Base-by-base conservation (phyloP, 306 rosid genomes). In the Rosa multiflora region DNA sequence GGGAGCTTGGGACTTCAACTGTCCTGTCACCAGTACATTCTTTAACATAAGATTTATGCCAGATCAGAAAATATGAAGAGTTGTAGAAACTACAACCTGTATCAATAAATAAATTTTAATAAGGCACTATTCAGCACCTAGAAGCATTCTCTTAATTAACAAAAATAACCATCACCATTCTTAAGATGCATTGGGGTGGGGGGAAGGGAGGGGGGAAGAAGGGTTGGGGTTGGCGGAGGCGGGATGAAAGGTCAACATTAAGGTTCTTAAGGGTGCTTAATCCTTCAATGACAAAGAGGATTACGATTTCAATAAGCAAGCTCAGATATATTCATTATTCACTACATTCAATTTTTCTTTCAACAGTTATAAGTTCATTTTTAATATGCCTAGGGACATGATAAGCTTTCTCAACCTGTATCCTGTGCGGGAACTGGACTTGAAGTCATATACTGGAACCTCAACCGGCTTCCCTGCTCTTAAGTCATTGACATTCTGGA, bases 391-490 rank as follows among this genome's bases (percentile, higher is more conserved):
- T 61, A 14, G 70, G 70, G n/a, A 79, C 75, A 81, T 68, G 79
- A 68, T 70, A 82, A 84, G 68, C 53, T 53, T 43, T 58, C 52
- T 21, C 58, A 80, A 95, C 99, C 99, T 93, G 96, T 89, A 91
- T 87, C 99, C 99, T 43, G 79, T 80, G 14, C 98, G 92, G 80
- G 98, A 89, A 83, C 99, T 96, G 77, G 96, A 86, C 88, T 96
- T 93, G 90, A 96, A 96, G 85, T 96, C 99, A 88, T 96, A 96
- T 70, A 96, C 80, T 9, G 99, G 99, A 86, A 96, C 94, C 86
- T 93, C 74, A 37, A 87, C 93, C 52, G 83, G 59, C 85, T 93
- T 93, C 85, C 97, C 97, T 74, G 84, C 97, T 86, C 91, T 93
- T 67, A 96, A 82, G 84, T 89, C 99, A n/a, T 64, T 88, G 79